Evolutionary conservation across 306 rosid genomes (phyloP).

Genomic region (Quillaja saponaria): DNA sequence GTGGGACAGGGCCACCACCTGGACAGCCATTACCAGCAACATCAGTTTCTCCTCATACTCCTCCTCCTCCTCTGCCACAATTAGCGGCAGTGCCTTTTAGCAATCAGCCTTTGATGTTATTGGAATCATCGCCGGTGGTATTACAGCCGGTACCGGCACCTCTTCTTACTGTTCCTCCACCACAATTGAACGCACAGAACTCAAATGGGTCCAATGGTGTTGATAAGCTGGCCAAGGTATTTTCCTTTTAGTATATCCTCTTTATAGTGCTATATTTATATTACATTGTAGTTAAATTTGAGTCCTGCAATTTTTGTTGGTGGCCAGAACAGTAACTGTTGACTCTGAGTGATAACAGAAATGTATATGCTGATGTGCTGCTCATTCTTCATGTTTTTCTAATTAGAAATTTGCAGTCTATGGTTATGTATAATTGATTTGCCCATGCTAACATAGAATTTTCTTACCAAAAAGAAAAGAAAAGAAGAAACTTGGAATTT

Average conservation of each 20-base stretch:
- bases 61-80: not conserved
- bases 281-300: not conserved
- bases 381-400: too few relatives aligned
- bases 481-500: too few relatives aligned
- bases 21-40: not conserved
- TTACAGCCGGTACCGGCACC: constrained; percentile 32
- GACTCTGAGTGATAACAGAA: too few relatives aligned
- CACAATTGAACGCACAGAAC: constrained; percentile 45
- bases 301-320: too few relatives aligned
- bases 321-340: too few relatives aligned
- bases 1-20: constrained; percentile 61
- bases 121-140: constrained; percentile 51
- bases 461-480: not conserved
- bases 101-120: constrained; percentile 45
- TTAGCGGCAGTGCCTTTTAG: constrained; percentile 1
- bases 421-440: too few relatives aligned
- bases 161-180: constrained; percentile 36
- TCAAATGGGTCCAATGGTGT: constrained; percentile 79
- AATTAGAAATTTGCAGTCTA: too few relatives aligned
- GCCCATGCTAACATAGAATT: not conserved
- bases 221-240: constrained; percentile 72
- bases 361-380: too few relatives aligned
- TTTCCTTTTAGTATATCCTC: too few relatives aligned
- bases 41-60: not conserved
- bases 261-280: constrained; percentile 7